phyloP scores from a whole-genome alignment of 768 basidiomycete genomes.

The Mycena haematopus region DNA sequence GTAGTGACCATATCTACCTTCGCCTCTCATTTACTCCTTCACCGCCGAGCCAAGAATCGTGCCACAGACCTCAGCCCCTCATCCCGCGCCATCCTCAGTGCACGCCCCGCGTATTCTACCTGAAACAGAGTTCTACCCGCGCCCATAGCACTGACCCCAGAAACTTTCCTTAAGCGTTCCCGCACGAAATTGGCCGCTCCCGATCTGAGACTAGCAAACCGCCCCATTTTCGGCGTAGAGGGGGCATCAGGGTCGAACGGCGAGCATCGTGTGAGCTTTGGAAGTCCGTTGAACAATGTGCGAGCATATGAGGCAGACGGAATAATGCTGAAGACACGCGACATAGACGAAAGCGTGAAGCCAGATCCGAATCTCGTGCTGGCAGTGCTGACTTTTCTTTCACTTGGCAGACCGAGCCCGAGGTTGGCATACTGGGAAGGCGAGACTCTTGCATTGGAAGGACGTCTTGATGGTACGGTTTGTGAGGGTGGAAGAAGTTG shows the following conservation, averaged over 20 bases:
- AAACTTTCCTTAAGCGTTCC: not conserved
- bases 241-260: not conserved
- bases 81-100: not conserved
- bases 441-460: not conserved
- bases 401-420: constrained; percentile 11
- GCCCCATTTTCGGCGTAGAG: not conserved
- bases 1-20: too few species aligned
- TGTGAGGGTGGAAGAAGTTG: not conserved
- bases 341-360: not conserved
- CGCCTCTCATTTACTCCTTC: not conserved
- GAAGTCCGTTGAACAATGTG: not conserved
- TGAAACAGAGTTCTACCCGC: not conserved
- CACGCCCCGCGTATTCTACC: not conserved
- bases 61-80: not conserved
- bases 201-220: not conserved
- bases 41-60: not conserved
- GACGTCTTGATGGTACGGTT: not conserved
- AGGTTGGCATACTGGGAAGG: constrained; percentile 2
- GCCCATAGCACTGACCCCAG: not conserved
- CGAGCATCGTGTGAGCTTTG: not conserved
- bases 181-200: constrained; percentile 6
- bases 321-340: not conserved
- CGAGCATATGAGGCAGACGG: not conserved
- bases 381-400: not conserved
- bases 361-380: not conserved